Base-by-base conservation (phyloP, 495 filamentous ascomycete genomes). In the Mytilinidion resinicola region DNA sequence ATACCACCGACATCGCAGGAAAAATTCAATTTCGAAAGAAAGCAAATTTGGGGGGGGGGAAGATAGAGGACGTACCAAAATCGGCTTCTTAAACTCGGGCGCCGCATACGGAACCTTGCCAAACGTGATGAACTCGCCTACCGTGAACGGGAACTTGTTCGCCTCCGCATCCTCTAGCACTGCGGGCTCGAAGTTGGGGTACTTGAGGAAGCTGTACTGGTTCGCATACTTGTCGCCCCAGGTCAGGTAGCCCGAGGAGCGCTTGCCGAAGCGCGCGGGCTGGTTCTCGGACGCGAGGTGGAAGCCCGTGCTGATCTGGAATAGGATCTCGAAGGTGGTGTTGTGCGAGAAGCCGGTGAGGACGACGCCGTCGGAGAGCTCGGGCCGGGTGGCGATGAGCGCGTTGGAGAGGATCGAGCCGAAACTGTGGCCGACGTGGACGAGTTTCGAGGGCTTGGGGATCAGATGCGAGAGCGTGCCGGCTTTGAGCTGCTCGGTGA, bases 121-220 rank as follows among this genome's bases (percentile, higher is more conserved):
- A n/a, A 21, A 19, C n/a, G 44, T 48, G 4, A 48, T 6, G 1
- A 21, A 10, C 19, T 48, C 14, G 14, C 44, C 19, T 3, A 48
- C 1, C n/a, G 44, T 48, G 19, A 48, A 48, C 19, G 44, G 44
- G n/a, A n/a, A n/a, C 44, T 48, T 48, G 3, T 21, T 1, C 44
- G 44, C 44, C 19, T 48, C 44, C n/a, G 44, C 14, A n/a, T n/a
- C n/a, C 54, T 59, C 51, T 19, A 60, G 34, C 1, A 66, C 50
- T 2, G 15, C 25, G 14, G 63, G 59, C 30, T 62, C 59, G 54
- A 66, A 66, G 41, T 36, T 46, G 0, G 59, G 59, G 12, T 46
- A 56, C 15, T 12, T 46, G 38, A 66, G 37, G 50, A 66, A 66
- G 9, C 9, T 34, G 46, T 59, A 66, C 55, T 66, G 63, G 55